Conservation (phyloP, 225 moss, liverwort and hornwort genomes). For the Polytrichum commune region DNA sequence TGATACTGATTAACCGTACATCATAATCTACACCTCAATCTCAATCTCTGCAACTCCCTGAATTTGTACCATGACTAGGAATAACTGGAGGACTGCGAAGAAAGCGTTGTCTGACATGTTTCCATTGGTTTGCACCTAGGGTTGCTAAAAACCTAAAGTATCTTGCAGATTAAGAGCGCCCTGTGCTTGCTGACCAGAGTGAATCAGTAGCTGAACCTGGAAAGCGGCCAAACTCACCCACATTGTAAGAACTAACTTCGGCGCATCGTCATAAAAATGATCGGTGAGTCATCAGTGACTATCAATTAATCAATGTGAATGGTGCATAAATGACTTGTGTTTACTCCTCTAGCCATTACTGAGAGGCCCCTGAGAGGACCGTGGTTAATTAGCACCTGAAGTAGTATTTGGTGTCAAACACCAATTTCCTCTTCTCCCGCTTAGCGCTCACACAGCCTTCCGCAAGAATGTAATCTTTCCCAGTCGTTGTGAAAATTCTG, state of each 20-base stretch:
- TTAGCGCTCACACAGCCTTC: conserved; percentile 75
- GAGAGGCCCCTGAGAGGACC: background rate
- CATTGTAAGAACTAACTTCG: background rate
- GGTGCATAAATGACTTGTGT: background rate
- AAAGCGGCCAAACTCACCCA: background rate
- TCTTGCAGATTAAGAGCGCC: too few species aligned
- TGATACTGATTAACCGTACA: too few species aligned
- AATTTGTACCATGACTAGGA: too few species aligned
- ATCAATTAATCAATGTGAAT: background rate
- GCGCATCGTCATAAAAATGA: background rate
- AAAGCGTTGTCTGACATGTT: too few species aligned
- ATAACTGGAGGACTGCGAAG: too few species aligned
- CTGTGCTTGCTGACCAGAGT: too few species aligned
- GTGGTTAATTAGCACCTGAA: conserved; percentile 31
- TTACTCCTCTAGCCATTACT: background rate
- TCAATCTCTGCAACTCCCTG: too few species aligned
- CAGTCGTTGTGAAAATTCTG: conserved; percentile 66
- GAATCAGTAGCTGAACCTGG: background rate
- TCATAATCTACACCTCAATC: too few species aligned
- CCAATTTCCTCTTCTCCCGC: conserved; percentile 45
- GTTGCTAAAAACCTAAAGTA: too few species aligned
- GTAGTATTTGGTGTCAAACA: conserved; percentile 76
- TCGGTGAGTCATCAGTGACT: background rate
- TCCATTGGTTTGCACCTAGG: too few species aligned
- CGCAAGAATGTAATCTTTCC: conserved; percentile 87